Conservation (phyloP, 257 asterid genomes). For the Thymus quinquecostatus region DNA sequence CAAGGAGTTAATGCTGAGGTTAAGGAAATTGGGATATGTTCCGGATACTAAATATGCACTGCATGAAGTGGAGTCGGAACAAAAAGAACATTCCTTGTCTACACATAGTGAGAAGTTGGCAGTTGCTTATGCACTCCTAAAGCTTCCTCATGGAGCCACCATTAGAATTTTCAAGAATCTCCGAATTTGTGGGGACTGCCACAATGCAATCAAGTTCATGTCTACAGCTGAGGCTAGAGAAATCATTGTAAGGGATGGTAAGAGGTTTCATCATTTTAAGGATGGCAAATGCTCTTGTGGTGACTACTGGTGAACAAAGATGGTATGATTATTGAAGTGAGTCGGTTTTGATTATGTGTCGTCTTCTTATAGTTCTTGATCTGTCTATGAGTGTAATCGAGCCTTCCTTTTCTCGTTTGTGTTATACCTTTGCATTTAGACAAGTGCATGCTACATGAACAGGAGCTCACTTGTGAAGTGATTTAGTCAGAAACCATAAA, state of each 20-base stretch:
- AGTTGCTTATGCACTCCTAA: conserved; percentile 67
- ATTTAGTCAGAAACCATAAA: too few species aligned
- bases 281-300: conserved; percentile 76
- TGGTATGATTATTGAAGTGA: not conserved
- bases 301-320: conserved; percentile 61
- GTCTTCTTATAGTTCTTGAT: not conserved
- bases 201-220: conserved; percentile 66
- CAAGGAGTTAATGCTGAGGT: conserved; percentile 52
- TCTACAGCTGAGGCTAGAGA: conserved; percentile 65
- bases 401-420: too few species aligned
- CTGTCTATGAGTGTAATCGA: too few species aligned
- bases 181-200: conserved; percentile 76
- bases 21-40: conserved; percentile 66
- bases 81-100: conserved; percentile 69
- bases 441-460: too few species aligned
- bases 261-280: conserved; percentile 26
- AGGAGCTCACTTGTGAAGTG: too few species aligned
- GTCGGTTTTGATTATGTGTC: not conserved
- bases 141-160: conserved; percentile 61
- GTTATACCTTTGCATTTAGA: too few species aligned
- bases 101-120: conserved; percentile 84
- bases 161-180: conserved; percentile 74
- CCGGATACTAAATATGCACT: conserved; percentile 65
- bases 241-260: conserved; percentile 73
- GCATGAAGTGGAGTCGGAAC: conserved; percentile 77